Conservation (phyloP, 441 rosid species). For the Omphalea diandra region DNA sequence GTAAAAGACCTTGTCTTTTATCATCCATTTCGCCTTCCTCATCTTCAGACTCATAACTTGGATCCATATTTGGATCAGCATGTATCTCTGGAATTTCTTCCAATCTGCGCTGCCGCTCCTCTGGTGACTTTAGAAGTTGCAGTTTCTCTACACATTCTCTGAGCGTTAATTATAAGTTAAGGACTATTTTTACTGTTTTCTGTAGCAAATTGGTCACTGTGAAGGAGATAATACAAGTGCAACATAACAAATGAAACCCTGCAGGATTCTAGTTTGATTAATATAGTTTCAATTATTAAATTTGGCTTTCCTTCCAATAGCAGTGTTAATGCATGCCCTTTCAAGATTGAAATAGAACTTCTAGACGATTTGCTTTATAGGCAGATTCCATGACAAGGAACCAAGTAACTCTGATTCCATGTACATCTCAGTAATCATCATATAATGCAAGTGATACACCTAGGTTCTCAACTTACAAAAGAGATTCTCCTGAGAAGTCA, state of each 20-base stretch:
- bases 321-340: too few species aligned
- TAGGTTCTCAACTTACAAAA: background rate
- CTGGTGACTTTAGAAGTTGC: slow-evolving; percentile 86
- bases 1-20: slow-evolving; percentile 59
- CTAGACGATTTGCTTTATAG: background rate
- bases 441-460: background rate
- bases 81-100: slow-evolving; percentile 92
- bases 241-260: background rate
- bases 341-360: too few species aligned
- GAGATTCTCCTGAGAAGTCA: too few species aligned
- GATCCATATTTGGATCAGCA: slow-evolving; percentile 97
- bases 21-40: slow-evolving; percentile 66
- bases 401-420: background rate
- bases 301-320: background rate
- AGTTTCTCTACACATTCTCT: slow-evolving; percentile 97
- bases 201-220: slow-evolving; percentile 1
- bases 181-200: slow-evolving; percentile 33
- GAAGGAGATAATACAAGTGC: slow-evolving; percentile 1
- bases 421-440: background rate
- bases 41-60: slow-evolving; percentile 83
- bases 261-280: background rate
- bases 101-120: slow-evolving; percentile 88
- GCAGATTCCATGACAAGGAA: background rate
- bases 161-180: slow-evolving; percentile 69
- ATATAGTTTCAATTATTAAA: background rate